A percentile compares a stretch with the other conserved stretches of the same genome.
Evolutionary conservation across 2,329 filamentous ascomycete species (phyloP).

Genomic region (Decorospora gaudefroyi): DNA sequence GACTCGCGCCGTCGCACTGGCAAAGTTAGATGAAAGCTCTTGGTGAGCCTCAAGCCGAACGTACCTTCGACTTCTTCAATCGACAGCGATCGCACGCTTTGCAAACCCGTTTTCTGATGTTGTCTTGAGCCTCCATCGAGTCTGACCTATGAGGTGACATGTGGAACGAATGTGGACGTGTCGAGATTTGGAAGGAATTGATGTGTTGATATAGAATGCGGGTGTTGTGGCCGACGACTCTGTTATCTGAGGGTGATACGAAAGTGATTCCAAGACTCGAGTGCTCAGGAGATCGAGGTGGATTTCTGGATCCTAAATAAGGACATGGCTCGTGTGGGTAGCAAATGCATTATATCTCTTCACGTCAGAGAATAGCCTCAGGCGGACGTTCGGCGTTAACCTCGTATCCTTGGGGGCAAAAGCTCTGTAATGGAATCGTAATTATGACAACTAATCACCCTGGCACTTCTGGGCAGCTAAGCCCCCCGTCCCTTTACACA

Average conservation of each 20-base stretch:
- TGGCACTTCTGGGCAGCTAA: conserved; percentile 35
- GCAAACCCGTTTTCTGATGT: conserved; percentile 64
- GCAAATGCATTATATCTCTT: conserved; percentile 48
- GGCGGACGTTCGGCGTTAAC: conserved; percentile 47
- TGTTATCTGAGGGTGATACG: not conserved
- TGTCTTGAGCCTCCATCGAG: conserved; percentile 52
- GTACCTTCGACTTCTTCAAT: conserved; percentile 68
- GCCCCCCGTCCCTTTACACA: conserved; percentile 36
- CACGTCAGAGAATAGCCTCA: conserved; percentile 45
- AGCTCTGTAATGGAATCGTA: conserved; percentile 38
- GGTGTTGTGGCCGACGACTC: conserved; percentile 1
- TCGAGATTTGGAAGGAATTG: not conserved
- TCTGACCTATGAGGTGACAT: conserved; percentile 46
- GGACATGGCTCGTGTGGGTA: conserved; percentile 35
- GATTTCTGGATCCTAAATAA: conserved; percentile 38
- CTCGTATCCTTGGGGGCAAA: conserved; percentile 21
- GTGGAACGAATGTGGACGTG: conserved; percentile 6
- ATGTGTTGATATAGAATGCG: not conserved
- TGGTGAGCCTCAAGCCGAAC: conserved; percentile 11
- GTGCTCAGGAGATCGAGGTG: conserved; percentile 20
- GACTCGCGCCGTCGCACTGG: conserved; percentile 64
- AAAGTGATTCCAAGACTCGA: conserved; percentile 8
- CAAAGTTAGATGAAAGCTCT: conserved; percentile 13
- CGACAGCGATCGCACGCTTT: conserved; percentile 70
- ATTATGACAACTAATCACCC: conserved; percentile 33